Conservation (phyloP, 345 rosid species). For the Eutrema heterophyllum region DNA sequence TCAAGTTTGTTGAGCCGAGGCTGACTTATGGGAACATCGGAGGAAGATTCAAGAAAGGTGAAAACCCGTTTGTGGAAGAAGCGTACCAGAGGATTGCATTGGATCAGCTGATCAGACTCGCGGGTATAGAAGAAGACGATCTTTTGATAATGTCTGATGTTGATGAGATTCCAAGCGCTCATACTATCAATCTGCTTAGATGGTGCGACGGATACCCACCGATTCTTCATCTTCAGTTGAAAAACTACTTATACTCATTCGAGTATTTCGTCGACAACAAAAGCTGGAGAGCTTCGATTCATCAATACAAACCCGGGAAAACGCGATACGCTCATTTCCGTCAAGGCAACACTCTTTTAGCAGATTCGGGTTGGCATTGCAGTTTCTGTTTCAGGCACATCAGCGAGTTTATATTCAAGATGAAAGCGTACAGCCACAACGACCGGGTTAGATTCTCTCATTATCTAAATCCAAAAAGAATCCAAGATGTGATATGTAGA, state of each 20-base stretch:
- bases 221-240: constrained; percentile 82
- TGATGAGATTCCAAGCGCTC: constrained; percentile 94
- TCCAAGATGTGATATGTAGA: constrained; percentile 81
- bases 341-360: constrained; percentile 57
- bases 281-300: constrained; percentile 96
- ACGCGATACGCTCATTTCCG: constrained; percentile 85
- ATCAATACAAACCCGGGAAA: constrained; percentile 52
- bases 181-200: constrained; percentile 77
- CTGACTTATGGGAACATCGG: constrained; percentile 77
- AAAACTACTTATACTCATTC: constrained; percentile 77
- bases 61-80: constrained; percentile 91
- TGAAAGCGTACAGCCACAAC: constrained; percentile 92
- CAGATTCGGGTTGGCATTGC: constrained; percentile 97
- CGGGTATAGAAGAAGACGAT: constrained; percentile 88
- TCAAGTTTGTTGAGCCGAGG: constrained; percentile 65
- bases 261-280: constrained; percentile 64
- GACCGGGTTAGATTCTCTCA: constrained; percentile 88
- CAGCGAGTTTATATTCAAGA: constrained; percentile 77
- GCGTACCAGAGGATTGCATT: constrained; percentile 87
- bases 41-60: constrained; percentile 78
- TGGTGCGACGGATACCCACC: constrained; percentile 89
- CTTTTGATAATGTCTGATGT: constrained; percentile 95
- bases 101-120: constrained; percentile 75
- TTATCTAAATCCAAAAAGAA: constrained; percentile 67
- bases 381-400: constrained; percentile 89